Evolutionary conservation across 257 asterid species (phyloP).

Genomic region (Fraxinus pennsylvanica): DNA sequence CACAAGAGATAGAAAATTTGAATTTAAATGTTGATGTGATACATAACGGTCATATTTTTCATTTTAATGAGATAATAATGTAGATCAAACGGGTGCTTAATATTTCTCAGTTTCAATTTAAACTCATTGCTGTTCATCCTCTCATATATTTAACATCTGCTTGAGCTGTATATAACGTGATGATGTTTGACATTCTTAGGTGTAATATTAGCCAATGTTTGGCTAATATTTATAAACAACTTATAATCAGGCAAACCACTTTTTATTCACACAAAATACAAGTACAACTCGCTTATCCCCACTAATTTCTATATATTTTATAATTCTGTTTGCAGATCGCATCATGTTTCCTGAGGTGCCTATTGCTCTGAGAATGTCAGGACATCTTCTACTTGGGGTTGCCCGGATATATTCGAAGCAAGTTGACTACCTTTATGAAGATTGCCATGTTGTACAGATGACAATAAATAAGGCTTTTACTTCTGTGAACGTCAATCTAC

Average conservation of each 20-base stretch:
- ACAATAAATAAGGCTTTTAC: constrained; percentile 50
- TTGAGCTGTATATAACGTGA: neutral
- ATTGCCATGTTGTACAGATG: constrained; percentile 48
- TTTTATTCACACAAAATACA: no score
- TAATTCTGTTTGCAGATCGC: constrained; percentile 48
- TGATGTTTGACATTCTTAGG: neutral
- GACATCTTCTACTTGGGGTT: constrained; percentile 93
- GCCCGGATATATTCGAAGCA: constrained; percentile 87
- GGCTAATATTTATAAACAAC: no score
- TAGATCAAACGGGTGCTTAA: no score
- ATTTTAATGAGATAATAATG: no score
- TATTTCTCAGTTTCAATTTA: neutral
- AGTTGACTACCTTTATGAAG: constrained; percentile 76
- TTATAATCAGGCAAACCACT: no score
- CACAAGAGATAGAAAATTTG: no score
- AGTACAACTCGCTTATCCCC: no score
- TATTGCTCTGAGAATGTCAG: constrained; percentile 87
- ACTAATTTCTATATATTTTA: constrained; percentile 2
- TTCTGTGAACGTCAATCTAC: constrained; percentile 55
- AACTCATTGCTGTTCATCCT: neutral
- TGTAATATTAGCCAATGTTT: no score
- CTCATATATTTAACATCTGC: neutral
- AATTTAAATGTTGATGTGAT: no score
- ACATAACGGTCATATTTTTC: no score
- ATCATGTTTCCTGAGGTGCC: constrained; percentile 82